Percentiles rank a stretch among this genome's conserved stretches.
Evolutionary conservation across 331 rosid species (phyloP).

Genomic region (Acacia concinna): DNA sequence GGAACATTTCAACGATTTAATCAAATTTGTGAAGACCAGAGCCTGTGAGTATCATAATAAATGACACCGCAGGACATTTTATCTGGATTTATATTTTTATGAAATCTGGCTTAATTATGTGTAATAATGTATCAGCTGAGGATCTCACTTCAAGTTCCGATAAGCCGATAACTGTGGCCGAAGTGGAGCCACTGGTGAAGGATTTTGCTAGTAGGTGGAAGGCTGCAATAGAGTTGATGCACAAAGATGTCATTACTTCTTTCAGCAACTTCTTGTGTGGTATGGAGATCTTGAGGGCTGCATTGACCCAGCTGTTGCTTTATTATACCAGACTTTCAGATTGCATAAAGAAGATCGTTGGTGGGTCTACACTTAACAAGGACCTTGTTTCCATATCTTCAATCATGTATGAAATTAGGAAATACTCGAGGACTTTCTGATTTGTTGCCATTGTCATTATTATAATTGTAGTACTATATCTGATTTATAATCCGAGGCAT

Average conservation of each 20-base stretch:
- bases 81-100: slow-evolving; percentile 8
- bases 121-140: slow-evolving; percentile 62
- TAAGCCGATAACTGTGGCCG: slow-evolving; percentile 69
- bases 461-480: background rate
- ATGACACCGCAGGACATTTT: background rate
- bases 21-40: slow-evolving; percentile 88
- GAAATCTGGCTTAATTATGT: slow-evolving; percentile 23
- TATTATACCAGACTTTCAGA: slow-evolving; percentile 92
- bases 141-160: slow-evolving; percentile 62
- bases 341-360: slow-evolving; percentile 68
- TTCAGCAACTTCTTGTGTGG: slow-evolving; percentile 97
- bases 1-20: slow-evolving; percentile 76
- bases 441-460: slow-evolving; percentile 9
- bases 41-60: slow-evolving; percentile 65
- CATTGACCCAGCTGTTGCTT: slow-evolving; percentile 86
- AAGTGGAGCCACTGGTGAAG: slow-evolving; percentile 96
- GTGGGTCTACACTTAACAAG: slow-evolving; percentile 69
- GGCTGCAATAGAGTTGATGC: slow-evolving; percentile 96
- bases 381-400: slow-evolving; percentile 74
- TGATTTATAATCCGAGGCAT: slow-evolving; percentile 28
- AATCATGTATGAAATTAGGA: slow-evolving; percentile 93
- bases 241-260: slow-evolving; percentile 95
- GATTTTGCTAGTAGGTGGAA: slow-evolving; percentile 97
- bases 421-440: slow-evolving; percentile 92
- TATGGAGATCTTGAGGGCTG: slow-evolving; percentile 95